Base-by-base conservation (phyloP, 225 moss, liverwort and hornwort species). In the Physcomitrellopsis africana region DNA sequence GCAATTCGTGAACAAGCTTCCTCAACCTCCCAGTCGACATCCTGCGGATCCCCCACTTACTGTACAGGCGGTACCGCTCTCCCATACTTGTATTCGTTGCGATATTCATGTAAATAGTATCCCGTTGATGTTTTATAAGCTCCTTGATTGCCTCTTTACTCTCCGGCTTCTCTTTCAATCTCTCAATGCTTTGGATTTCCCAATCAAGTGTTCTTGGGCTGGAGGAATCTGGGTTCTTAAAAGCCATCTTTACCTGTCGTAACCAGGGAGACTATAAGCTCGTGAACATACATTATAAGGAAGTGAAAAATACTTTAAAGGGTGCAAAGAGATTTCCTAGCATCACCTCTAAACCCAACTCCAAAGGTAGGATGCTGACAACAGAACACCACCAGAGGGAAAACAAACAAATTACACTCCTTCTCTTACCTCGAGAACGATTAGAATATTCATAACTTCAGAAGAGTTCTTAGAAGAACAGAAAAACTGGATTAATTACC, bases 61-160 rank as follows among this genome's bases (percentile, higher is more conserved):
- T 84, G 17, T 87, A 87, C 79, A 87, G 74, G 61, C 76, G 76
- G 65, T 87, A 81, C 23, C 84, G 81, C 77, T 81, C 81, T 73
- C 81, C 73, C 84, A 73, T 87, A 48, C 75, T 87, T 54, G 84
- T 76, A 65, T 84, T 81, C 26, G 87, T 87, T 74, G 87, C 84
- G 58, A 87, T 87, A 46, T 87, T 84, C 41, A 76, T 84, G 74
- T 87, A 87, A 73, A 87, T 84, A 66, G 74, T 77, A 72, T 87
- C 84, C 71, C 81, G 79, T 80, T 87, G 87, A 66, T 87, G 84
- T 60, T 80, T 79, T 65, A 82, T 74, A 26, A 84, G 84, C 70
- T 84, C 87, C 59, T 80, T 82, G 10, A 81, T 73, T 10, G 74
- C 68, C 67, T 84, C 84, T 71, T 72, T 77, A 55, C 64, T 81